Conservation (phyloP, 192 early-diverging fungal species). For the Backusella psychrophila region DNA sequence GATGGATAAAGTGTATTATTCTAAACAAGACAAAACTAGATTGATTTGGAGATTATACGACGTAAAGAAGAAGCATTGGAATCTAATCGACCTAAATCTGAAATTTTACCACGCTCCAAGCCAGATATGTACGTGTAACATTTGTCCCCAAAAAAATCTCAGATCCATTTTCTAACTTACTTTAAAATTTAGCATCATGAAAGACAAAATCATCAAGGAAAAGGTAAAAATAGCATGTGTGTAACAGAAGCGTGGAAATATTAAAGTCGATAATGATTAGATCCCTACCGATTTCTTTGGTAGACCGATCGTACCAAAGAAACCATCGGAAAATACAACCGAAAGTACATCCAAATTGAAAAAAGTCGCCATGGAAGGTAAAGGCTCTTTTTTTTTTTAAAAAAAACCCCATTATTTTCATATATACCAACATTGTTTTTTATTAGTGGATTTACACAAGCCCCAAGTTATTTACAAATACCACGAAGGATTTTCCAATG, state of each 20-base stretch:
- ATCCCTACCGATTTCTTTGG: constrained; percentile 79
- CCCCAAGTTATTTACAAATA: constrained; percentile 66
- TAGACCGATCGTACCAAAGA: constrained; percentile 46
- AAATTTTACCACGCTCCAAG: background rate
- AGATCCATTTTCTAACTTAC: background rate
- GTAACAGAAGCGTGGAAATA: constrained; percentile 13
- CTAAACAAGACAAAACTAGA: constrained; percentile 30
- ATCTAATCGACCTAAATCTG: constrained; percentile 7
- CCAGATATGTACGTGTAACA: background rate
- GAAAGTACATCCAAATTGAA: background rate
- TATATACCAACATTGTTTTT: too few species aligned
- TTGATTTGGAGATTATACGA: constrained; percentile 48
- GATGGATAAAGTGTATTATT: background rate
- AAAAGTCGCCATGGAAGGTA: constrained; percentile 11
- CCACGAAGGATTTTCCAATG: constrained; percentile 91
- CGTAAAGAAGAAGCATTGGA: constrained; percentile 27
- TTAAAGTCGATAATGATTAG: constrained; percentile 1
- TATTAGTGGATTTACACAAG: constrained; percentile 20
- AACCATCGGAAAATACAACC: background rate
- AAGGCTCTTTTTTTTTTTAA: too few species aligned
- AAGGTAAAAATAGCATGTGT: constrained; percentile 1
- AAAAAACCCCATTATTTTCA: background rate
- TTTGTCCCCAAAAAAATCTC: background rate
- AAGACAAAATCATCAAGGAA: background rate
- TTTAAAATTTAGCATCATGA: background rate